Evolutionary conservation across 768 basidiomycete species (phyloP).

Genomic region (Mycena rosella): DNA sequence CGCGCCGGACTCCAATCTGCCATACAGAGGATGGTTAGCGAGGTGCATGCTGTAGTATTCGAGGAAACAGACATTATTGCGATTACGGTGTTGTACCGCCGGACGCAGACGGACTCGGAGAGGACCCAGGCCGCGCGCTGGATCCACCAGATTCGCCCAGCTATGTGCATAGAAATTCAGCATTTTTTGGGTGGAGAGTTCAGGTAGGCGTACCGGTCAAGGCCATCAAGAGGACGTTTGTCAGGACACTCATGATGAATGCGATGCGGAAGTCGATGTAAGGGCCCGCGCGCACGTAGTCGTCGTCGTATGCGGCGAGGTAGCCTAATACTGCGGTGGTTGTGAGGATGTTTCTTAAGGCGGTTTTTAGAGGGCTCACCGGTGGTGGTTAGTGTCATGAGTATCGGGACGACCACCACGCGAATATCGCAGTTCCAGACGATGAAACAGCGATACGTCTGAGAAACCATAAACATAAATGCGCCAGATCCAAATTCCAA

Average conservation of each 20-base stretch:
- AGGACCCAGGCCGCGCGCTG: neutral
- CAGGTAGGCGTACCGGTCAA: constrained; percentile 5
- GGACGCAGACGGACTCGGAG: neutral
- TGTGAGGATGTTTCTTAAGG: neutral
- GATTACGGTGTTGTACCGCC: constrained; percentile 10
- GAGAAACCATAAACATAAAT: neutral
- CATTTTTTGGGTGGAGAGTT: neutral
- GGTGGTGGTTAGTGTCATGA: constrained; percentile 4
- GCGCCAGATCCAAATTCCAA: too few species aligned
- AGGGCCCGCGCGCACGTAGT: neutral
- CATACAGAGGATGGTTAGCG: neutral
- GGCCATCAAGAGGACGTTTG: constrained; percentile 15
- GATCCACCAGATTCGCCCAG: constrained; percentile 18
- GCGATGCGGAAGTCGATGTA: constrained; percentile 4
- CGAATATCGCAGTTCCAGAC: neutral
- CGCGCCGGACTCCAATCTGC: constrained; percentile 20
- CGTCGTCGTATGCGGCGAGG: constrained; percentile 1
- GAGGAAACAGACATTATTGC: constrained; percentile 3
- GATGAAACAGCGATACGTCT: constrained; percentile 18
- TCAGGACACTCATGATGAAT: neutral
- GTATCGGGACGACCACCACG: constrained; percentile 6
- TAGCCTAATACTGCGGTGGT: neutral
- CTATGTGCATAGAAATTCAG: too few species aligned
- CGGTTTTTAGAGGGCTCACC: neutral
- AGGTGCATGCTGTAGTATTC: neutral